A percentile compares a stretch with the other conserved stretches of the same genome.
Conservation (phyloP, 208 protist species). For the Crithidia thermophila region DNA sequence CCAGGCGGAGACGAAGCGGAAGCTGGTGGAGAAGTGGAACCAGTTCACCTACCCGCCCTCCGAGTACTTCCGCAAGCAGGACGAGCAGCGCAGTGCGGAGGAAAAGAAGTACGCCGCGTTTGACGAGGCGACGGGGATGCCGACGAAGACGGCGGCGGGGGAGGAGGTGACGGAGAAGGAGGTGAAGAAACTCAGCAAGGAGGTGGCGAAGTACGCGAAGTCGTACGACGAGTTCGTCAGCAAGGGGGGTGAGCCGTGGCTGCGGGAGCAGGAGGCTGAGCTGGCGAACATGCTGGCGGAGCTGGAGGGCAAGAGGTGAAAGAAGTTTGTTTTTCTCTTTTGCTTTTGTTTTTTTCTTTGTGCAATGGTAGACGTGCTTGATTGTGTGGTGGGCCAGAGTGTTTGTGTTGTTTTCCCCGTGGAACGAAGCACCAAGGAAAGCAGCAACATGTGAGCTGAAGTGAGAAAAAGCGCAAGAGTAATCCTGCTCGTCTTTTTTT, state of each 20-base stretch:
- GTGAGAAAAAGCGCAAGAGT: too few relatives aligned
- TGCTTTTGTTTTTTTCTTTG: too few relatives aligned
- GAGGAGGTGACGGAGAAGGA: slow-evolving; percentile 66
- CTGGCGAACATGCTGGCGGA: slow-evolving; percentile 41
- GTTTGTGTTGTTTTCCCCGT: too few relatives aligned
- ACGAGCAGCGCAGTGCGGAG: slow-evolving; percentile 26
- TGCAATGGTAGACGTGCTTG: too few relatives aligned
- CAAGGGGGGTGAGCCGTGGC: slow-evolving; percentile 66
- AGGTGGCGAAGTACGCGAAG: slow-evolving; percentile 74
- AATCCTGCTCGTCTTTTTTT: too few relatives aligned
- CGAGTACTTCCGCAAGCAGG: slow-evolving; percentile 46
- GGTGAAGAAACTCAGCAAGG: slow-evolving; percentile 71
- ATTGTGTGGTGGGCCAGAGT: too few relatives aligned
- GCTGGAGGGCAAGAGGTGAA: slow-evolving; percentile 7
- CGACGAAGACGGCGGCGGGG: slow-evolving; percentile 38
- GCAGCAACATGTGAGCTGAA: too few relatives aligned
- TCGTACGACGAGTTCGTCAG: slow-evolving; percentile 58
- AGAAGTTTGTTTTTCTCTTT: too few relatives aligned
- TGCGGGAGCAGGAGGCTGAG: slow-evolving; percentile 54
- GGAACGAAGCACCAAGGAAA: too few relatives aligned
- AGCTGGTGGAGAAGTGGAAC: slow-evolving; percentile 72
- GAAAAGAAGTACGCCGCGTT: slow-evolving; percentile 52
- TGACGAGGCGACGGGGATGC: slow-evolving; percentile 58
- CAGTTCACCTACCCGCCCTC: slow-evolving; percentile 44
- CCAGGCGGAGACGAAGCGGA: slow-evolving; percentile 61